Conservation (phyloP, 495 filamentous ascomycete genomes). For the Neurospora sp. region DNA sequence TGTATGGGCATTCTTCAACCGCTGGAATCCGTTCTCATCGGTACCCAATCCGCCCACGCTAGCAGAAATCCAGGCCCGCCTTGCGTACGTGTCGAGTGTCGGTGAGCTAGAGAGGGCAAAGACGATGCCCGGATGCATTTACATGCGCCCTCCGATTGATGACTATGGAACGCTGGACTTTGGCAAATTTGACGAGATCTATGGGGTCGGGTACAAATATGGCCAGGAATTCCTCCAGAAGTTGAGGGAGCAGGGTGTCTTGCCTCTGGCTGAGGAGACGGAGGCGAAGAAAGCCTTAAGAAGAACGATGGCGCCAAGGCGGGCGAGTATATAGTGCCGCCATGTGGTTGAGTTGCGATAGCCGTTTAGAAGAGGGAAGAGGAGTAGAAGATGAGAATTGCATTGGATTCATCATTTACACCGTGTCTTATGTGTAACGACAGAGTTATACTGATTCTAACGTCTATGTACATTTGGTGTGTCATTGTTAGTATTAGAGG, state of each 20-base stretch:
- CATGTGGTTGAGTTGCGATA: neutral
- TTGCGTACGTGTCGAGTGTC: conserved; percentile 88
- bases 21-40: conserved; percentile 90
- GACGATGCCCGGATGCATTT: conserved; percentile 72
- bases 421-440: neutral
- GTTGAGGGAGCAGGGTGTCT: conserved; percentile 62
- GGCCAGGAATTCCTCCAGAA: conserved; percentile 67
- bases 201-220: conserved; percentile 74
- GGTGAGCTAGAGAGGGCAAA: conserved; percentile 94
- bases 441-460: neutral
- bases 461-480: neutral
- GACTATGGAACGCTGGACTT: conserved; percentile 92
- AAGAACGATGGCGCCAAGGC: conserved; percentile 85
- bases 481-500: too few species aligned
- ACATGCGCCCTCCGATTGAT: conserved; percentile 93
- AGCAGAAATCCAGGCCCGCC: conserved; percentile 86
- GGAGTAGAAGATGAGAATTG: neutral
- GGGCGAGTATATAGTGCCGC: conserved; percentile 66
- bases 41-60: conserved; percentile 87
- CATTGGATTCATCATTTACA: neutral
- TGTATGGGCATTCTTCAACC: conserved; percentile 83
- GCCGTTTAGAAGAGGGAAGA: neutral
- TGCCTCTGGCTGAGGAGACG: conserved; percentile 58
- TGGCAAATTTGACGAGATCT: conserved; percentile 95
- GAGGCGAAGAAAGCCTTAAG: conserved; percentile 83